Evolutionary conservation across 208 protist species (phyloP).

Genomic region (Leishmania braziliensis): DNA sequence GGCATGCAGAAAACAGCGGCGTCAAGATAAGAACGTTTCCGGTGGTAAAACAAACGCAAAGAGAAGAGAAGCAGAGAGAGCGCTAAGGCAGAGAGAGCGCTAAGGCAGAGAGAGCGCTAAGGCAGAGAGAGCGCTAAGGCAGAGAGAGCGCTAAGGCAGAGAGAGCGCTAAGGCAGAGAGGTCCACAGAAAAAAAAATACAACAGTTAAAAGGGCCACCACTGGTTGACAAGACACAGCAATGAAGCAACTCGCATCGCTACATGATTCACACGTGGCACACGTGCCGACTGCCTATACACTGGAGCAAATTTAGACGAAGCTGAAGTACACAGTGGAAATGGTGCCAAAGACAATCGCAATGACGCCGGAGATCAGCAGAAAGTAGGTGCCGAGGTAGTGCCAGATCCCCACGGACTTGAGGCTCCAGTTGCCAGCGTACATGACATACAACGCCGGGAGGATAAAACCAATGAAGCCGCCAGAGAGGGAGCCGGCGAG

Average conservation of each 20-base stretch:
- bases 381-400: slow-evolving; percentile 51
- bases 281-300: not conserved
- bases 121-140: too few species aligned
- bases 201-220: too few species aligned
- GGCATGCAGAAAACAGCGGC: not conserved
- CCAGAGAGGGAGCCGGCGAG: slow-evolving; percentile 56
- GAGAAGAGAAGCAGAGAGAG: too few species aligned
- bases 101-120: too few species aligned
- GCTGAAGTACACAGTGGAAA: slow-evolving; percentile 23
- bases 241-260: too few species aligned
- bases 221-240: too few species aligned
- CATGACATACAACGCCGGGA: slow-evolving; percentile 67
- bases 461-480: slow-evolving; percentile 63
- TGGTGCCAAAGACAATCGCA: slow-evolving; percentile 60
- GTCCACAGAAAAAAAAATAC: too few species aligned
- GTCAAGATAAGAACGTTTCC: not conserved
- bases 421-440: slow-evolving; percentile 45
- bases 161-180: too few species aligned
- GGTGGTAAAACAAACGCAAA: too few species aligned
- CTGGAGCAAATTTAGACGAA: not conserved
- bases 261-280: not conserved
- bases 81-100: too few species aligned
- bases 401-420: slow-evolving; percentile 25
- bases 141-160: too few species aligned
- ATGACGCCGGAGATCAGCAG: slow-evolving; percentile 58